Evolutionary conservation across 2,329 filamentous ascomycete genomes (phyloP).

Genomic region (Colletotrichum australisinense): DNA sequence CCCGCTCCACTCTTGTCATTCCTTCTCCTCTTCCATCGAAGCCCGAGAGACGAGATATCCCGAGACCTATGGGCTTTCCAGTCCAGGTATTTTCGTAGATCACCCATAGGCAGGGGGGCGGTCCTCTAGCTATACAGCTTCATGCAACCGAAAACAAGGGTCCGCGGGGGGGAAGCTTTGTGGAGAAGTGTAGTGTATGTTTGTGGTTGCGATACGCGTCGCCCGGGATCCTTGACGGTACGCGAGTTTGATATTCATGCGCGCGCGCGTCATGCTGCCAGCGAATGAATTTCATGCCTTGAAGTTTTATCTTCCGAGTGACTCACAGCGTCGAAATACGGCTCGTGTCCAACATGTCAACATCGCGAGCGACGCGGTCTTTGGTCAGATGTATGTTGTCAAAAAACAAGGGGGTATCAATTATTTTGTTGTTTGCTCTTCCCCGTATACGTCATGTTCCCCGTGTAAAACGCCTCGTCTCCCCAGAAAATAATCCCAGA

Average conservation of each 20-base stretch:
- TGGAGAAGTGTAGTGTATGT: neutral
- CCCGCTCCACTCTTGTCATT: neutral
- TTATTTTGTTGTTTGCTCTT: constrained; percentile 24
- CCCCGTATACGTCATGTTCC: neutral
- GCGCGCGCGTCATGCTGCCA: neutral
- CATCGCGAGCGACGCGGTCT: neutral
- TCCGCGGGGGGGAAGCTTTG: neutral
- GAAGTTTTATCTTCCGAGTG: neutral
- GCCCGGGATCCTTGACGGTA: neutral
- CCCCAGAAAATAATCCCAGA: neutral
- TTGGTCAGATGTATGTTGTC: neutral
- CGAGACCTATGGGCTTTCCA: neutral
- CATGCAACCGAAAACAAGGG: neutral
- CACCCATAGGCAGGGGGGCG: no score
- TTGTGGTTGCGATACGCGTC: neutral
- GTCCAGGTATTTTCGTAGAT: neutral
- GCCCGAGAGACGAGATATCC: neutral
- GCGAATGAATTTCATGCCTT: neutral
- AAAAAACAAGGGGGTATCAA: constrained; percentile 29
- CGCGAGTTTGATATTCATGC: neutral
- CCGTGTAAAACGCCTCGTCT: constrained; percentile 22
- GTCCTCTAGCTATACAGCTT: no score
- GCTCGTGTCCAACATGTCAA: neutral
- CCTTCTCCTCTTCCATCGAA: neutral
- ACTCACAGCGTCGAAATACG: neutral